Percentiles rank a stretch among this genome's conserved stretches.
Evolutionary conservation across 345 rosid species (phyloP).

Genomic region (Salix purpurea): DNA sequence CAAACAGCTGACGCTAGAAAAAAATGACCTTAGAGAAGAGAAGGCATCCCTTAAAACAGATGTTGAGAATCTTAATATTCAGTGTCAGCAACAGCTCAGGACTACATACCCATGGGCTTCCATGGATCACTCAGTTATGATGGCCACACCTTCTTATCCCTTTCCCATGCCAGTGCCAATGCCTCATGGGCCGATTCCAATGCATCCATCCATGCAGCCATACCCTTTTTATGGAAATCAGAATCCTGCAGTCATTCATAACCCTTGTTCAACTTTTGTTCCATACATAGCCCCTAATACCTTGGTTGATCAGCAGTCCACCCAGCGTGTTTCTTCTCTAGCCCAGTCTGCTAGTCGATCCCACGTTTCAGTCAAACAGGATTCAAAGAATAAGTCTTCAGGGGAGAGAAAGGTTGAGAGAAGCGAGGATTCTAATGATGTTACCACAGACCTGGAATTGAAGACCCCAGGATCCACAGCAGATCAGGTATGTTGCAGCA

Average conservation of each 20-base stretch:
- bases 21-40: slow-evolving; percentile 86
- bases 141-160: slow-evolving; percentile 72
- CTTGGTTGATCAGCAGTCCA: slow-evolving; percentile 52
- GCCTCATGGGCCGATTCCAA: slow-evolving; percentile 74
- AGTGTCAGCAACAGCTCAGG: slow-evolving; percentile 74
- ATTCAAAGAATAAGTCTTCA: slow-evolving; percentile 47
- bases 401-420: slow-evolving; percentile 55
- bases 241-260: slow-evolving; percentile 60
- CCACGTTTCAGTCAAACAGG: slow-evolving; percentile 38
- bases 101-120: slow-evolving; percentile 62
- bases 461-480: slow-evolving; percentile 78
- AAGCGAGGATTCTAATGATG: slow-evolving; percentile 55
- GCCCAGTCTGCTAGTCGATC: slow-evolving; percentile 38
- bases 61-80: slow-evolving; percentile 62
- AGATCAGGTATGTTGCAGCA: slow-evolving; percentile 49
- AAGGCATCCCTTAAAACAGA: slow-evolving; percentile 71
- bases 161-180: slow-evolving; percentile 68
- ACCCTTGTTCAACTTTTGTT: slow-evolving; percentile 60
- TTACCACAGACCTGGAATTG: slow-evolving; percentile 75
- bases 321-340: slow-evolving; percentile 40
- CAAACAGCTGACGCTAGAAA: slow-evolving; percentile 74
- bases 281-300: slow-evolving; percentile 60
- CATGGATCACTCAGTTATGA: slow-evolving; percentile 63
- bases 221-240: slow-evolving; percentile 69
- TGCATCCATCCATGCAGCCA: slow-evolving; percentile 78